Percentiles rank a stretch among this genome's conserved stretches.
These are phyloP conservation scores for Themeda triandra DNA, from an alignment of 176 grass and related monocot species.

Conservation along the genomic window DNA sequence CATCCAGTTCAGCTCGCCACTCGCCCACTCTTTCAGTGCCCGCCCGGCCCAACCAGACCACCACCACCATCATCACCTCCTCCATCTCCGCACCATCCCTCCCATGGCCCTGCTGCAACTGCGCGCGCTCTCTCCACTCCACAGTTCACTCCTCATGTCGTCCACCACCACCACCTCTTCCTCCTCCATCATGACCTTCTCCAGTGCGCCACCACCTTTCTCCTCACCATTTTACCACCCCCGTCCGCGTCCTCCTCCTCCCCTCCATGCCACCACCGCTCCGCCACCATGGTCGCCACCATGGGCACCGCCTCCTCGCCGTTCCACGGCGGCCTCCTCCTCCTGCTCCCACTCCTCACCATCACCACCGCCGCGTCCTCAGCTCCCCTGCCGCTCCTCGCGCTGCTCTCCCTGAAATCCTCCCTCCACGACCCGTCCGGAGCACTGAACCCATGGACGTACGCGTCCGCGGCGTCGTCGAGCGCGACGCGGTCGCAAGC, in stretches of 20 bases:
- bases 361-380: slow-evolving; percentile 35
- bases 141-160: too few relatives aligned
- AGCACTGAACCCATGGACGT: slow-evolving; percentile 60
- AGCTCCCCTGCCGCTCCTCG: slow-evolving; percentile 53
- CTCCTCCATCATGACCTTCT: slow-evolving; percentile 53
- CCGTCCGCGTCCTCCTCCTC: background rate
- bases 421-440: slow-evolving; percentile 55
- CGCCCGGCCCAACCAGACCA: slow-evolving; percentile 23
- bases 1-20: background rate
- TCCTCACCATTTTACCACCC: slow-evolving; percentile 45
- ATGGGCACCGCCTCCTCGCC: background rate
- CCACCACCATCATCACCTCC: slow-evolving; percentile 28
- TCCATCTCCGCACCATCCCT: slow-evolving; percentile 9
- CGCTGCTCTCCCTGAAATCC: slow-evolving; percentile 66
- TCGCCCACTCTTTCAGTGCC: background rate
- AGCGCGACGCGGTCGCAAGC: slow-evolving; percentile 21
- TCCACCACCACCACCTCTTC: slow-evolving; percentile 16
- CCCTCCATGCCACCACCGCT: background rate
- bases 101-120: background rate
- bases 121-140: too few relatives aligned
- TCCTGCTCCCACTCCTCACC: slow-evolving; percentile 34
- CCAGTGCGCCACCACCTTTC: slow-evolving; percentile 48
- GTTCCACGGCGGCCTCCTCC: background rate
- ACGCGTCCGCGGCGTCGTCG: slow-evolving; percentile 30
- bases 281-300: slow-evolving; percentile 18